Conservation (phyloP, 2,329 filamentous ascomycete genomes). For the Penicillium hesseltinei region DNA sequence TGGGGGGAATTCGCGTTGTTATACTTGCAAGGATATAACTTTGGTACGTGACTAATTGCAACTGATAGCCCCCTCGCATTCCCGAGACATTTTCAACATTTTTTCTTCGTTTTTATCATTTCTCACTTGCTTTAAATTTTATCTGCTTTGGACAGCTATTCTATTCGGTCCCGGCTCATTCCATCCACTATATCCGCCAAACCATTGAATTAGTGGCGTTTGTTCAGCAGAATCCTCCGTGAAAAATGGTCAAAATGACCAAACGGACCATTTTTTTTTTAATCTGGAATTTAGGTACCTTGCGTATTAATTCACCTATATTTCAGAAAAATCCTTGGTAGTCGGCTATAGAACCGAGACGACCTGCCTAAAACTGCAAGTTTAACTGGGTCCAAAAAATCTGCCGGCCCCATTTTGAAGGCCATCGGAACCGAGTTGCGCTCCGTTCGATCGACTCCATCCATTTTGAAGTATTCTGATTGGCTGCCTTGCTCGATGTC, state of each 20-base stretch:
- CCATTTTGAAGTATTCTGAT: not conserved
- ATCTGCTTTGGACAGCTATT: not conserved
- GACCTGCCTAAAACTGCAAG: constrained; percentile 13
- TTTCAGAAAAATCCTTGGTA: too few species aligned
- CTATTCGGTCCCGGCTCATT: too few species aligned
- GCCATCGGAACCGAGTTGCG: constrained; percentile 6
- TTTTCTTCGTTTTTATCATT: not conserved
- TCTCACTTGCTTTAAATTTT: not conserved
- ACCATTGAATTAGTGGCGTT: not conserved
- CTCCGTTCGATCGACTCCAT: constrained; percentile 8
- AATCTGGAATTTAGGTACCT: too few species aligned
- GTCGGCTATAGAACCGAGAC: not conserved
- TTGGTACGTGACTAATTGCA: not conserved
- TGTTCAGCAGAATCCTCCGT: not conserved
- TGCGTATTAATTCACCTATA: not conserved
- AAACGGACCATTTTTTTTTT: too few species aligned
- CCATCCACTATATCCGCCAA: not conserved
- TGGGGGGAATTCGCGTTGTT: constrained; percentile 8
- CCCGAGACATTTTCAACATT: not conserved
- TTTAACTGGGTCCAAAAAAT: not conserved
- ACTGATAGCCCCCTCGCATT: not conserved
- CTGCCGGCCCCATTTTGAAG: not conserved
- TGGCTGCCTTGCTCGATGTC: not conserved
- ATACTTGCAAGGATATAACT: not conserved
- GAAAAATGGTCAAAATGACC: not conserved